Conservation (phyloP, 2,329 filamentous ascomycete species). For the Fusarium gaditjirri region DNA sequence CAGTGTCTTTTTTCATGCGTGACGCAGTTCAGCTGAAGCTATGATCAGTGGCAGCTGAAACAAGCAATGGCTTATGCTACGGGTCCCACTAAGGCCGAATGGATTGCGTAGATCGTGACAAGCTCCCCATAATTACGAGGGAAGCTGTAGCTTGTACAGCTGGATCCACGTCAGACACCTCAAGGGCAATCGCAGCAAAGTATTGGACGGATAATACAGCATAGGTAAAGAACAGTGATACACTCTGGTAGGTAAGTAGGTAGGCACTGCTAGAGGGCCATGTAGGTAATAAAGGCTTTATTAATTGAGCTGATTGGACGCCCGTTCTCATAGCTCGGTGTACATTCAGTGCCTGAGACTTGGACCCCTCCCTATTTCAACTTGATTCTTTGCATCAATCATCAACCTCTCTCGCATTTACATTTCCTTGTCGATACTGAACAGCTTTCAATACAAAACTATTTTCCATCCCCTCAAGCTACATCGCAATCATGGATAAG, state of each 20-base stretch:
- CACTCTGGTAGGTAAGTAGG: background rate
- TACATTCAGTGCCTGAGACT: conserved; percentile 2
- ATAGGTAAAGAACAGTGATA: background rate
- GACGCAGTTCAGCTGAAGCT: conserved; percentile 4
- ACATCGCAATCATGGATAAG: conserved; percentile 50
- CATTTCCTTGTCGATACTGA: background rate
- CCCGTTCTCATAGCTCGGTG: background rate
- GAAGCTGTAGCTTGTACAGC: background rate
- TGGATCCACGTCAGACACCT: conserved; percentile 33
- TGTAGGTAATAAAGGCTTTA: background rate
- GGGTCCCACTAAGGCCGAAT: background rate
- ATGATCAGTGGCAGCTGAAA: conserved; percentile 22
- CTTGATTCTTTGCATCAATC: conserved; percentile 21
- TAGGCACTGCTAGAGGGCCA: background rate
- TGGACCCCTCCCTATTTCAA: conserved; percentile 26
- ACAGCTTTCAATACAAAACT: background rate
- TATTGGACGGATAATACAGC: background rate
- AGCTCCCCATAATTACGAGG: conserved; percentile 26
- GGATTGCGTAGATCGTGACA: conserved; percentile 5
- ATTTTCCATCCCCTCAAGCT: background rate
- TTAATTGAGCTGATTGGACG: background rate
- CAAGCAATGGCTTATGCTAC: conserved; percentile 22
- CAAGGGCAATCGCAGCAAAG: background rate
- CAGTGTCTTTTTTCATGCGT: background rate
- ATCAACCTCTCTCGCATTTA: conserved; percentile 10